Evolutionary conservation across 163 green algal genomes (phyloP), one percentile per base, ranked within the genome.

Genomic region (Scenedesmus sp.): DNA sequence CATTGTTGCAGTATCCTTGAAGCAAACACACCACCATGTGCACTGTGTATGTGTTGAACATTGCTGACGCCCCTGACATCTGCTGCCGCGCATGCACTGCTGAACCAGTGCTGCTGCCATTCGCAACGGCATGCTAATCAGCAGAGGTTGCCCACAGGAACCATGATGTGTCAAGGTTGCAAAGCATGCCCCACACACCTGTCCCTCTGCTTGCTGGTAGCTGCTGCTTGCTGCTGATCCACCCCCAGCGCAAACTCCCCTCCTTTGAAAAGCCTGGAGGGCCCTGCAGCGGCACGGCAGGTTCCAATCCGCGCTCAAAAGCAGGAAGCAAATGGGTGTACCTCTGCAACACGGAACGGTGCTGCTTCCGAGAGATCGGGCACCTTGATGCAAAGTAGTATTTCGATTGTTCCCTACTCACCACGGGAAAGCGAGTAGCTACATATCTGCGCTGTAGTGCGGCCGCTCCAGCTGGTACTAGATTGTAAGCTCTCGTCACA

Each of bases 401-500:
- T 37, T 51, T n/a, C 49, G 65, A 53, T 37, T 35, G 0, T 46
- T 46, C 26, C 30, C 33, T 18, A 30, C 87, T 76, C 70, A 88
- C 88, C 79, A 76, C 20, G 26, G 80, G 88, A n/a, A 91, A 91
- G n/a, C 88, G 80, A 44, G 78, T 80, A 22, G 80, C 80, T 4
- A 87, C 43, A 43, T 79, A 91, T 79, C 61, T 83, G 42, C 88
- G 81, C 68, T 59, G 73, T 16, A n/a, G 53, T 42, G 53, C 33
- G 1, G 82, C 7, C 16, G 35, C 51, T 12, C 88, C 88, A 37
- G 80, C 65, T 59, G 88, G 88, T 61, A 91, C 78, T 33, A 91
- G 22, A 73, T 91, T 88, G 80, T 85, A 91, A 16, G 37, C 26
- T 3, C 76, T 44, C 61, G 76, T 81, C 3, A 68, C 51, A 56